Evolutionary conservation across 2,329 filamentous ascomycete genomes (phyloP).

Genomic region (Ceratocystis cacaofunesta): DNA sequence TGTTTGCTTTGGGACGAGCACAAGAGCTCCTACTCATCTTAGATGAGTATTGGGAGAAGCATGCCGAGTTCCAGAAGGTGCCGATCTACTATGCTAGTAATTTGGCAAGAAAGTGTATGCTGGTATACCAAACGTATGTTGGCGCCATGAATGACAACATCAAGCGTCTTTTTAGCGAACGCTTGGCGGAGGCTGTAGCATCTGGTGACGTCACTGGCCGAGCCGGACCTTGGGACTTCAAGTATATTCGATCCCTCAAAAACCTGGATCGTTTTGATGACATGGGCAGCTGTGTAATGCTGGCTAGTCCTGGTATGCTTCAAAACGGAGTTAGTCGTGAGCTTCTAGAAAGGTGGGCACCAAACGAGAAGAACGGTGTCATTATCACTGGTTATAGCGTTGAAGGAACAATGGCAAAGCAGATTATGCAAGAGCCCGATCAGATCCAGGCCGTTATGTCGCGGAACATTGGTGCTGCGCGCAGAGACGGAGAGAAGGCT

Average conservation of each 20-base stretch:
- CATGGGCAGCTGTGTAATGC: conserved; percentile 88
- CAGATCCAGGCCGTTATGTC: conserved; percentile 91
- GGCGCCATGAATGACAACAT: conserved; percentile 99
- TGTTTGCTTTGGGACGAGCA: conserved; percentile 84
- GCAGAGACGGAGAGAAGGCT: conserved; percentile 65
- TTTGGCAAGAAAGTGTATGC: conserved; percentile 90
- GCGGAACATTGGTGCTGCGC: conserved; percentile 47
- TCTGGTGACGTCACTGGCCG: conserved; percentile 59
- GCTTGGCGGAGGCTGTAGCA: conserved; percentile 79
- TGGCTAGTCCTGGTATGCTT: conserved; percentile 94
- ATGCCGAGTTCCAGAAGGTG: conserved; percentile 72
- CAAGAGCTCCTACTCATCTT: conserved; percentile 89
- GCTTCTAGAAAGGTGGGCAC: conserved; percentile 87
- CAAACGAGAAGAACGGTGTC: conserved; percentile 92
- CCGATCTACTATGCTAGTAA: conserved; percentile 98
- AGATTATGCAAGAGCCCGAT: conserved; percentile 88
- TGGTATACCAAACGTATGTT: conserved; percentile 96
- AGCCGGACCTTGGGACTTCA: conserved; percentile 92
- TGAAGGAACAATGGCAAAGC: conserved; percentile 94
- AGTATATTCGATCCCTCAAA: conserved; percentile 80
- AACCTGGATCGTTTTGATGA: conserved; percentile 93
- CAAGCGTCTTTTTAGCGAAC: conserved; percentile 81
- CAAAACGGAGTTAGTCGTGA: conserved; percentile 92
- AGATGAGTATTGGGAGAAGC: conserved; percentile 91
- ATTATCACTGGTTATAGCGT: conserved; percentile 98